phyloP scores from a whole-genome alignment of 164 flowering plant species.

The Dillenia turbinata region DNA sequence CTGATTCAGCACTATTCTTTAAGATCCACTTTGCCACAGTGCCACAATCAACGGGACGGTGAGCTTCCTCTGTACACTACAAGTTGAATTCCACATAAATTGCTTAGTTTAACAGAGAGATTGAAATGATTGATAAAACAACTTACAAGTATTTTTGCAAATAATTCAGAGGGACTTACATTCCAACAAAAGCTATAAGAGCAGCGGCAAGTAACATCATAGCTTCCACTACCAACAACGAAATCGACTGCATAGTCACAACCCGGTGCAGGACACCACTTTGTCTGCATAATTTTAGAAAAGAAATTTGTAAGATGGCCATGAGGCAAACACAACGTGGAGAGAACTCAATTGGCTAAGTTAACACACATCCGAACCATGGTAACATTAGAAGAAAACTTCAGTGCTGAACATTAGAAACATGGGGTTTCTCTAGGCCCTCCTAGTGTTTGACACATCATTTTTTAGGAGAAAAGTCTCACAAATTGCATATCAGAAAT shows the following conservation, averaged over 20 bases:
- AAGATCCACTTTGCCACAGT: conserved; percentile 72
- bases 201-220: conserved; percentile 73
- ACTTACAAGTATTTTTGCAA: not conserved
- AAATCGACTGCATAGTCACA: conserved; percentile 81
- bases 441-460: too few relatives aligned
- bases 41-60: conserved; percentile 86
- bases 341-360: too few relatives aligned
- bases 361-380: too few relatives aligned
- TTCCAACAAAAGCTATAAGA: conserved; percentile 72
- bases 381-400: too few relatives aligned
- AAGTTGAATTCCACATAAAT: not conserved
- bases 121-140: not conserved
- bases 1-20: conserved; percentile 79
- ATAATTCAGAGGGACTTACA: conserved; percentile 40
- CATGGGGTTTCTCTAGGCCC: too few relatives aligned
- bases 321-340: too few relatives aligned
- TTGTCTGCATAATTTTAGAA: conserved; percentile 31
- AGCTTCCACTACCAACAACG: conserved; percentile 56
- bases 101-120: not conserved
- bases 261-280: conserved; percentile 94
- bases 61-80: conserved; percentile 87
- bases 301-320: too few relatives aligned
- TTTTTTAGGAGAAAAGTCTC: too few relatives aligned
- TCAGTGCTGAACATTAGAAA: too few relatives aligned
- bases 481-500: too few relatives aligned